Percentiles rank a stretch among this genome's conserved stretches.
These are phyloP conservation scores for Cystofilobasidium capitatum DNA, from an alignment of 768 basidiomycete genomes.

Conservation along the genomic window DNA sequence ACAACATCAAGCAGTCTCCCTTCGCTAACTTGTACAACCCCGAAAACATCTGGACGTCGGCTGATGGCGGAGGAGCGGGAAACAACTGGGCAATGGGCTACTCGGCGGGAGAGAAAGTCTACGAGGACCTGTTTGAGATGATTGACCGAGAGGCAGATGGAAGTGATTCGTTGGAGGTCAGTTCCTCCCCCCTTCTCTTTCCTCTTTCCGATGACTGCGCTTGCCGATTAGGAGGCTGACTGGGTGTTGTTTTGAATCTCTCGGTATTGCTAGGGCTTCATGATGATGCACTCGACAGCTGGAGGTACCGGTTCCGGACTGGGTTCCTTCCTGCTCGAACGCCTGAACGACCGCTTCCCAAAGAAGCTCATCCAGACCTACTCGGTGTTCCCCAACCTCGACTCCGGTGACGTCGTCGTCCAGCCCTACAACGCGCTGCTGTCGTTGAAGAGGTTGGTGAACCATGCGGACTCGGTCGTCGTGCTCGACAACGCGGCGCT, in stretches of 20 bases:
- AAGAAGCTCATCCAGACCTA: slow-evolving; percentile 99
- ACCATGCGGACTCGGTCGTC: slow-evolving; percentile 94
- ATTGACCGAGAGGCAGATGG: slow-evolving; percentile 96
- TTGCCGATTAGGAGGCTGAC: not conserved
- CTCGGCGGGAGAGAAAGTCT: slow-evolving; percentile 74
- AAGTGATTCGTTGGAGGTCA: slow-evolving; percentile 87
- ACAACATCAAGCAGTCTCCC: slow-evolving; percentile 79
- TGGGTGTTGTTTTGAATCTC: too few relatives aligned
- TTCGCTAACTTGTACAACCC: slow-evolving; percentile 89
- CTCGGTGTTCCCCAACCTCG: slow-evolving; percentile 90
- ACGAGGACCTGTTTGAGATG: slow-evolving; percentile 98
- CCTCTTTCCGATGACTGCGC: too few relatives aligned
- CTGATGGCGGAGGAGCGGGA: slow-evolving; percentile 97
- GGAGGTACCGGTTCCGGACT: slow-evolving; percentile 97
- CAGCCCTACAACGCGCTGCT: slow-evolving; percentile 96
- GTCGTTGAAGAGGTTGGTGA: slow-evolving; percentile 83
- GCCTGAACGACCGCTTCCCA: slow-evolving; percentile 92
- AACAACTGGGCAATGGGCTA: slow-evolving; percentile 99
- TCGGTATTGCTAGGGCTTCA: slow-evolving; percentile 75
- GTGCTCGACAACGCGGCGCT: slow-evolving; percentile 95
- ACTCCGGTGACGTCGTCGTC: slow-evolving; percentile 74
- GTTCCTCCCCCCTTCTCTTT: slow-evolving; percentile 28
- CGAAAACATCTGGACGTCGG: slow-evolving; percentile 90
- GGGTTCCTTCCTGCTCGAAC: slow-evolving; percentile 93
- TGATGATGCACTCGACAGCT: slow-evolving; percentile 97